Conservation (phyloP, 257 asterid genomes). For the Verbena officinalis region DNA sequence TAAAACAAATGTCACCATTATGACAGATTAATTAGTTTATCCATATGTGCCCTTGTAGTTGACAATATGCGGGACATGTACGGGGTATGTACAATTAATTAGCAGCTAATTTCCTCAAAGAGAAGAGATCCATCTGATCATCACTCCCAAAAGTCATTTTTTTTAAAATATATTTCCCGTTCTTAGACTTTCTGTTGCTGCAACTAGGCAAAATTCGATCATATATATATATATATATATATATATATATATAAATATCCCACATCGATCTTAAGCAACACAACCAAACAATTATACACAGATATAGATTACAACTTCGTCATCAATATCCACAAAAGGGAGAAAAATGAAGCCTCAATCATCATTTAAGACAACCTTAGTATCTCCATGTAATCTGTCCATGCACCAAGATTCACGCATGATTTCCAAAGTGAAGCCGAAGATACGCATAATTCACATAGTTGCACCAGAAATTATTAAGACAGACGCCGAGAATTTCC, state of each 20-base stretch:
- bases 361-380: slow-evolving; percentile 31
- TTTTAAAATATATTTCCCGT: slow-evolving; percentile 2
- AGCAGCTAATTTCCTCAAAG: slow-evolving; percentile 11
- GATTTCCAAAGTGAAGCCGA: slow-evolving; percentile 59
- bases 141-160: slow-evolving; percentile 55
- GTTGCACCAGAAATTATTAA: slow-evolving; percentile 73
- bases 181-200: slow-evolving; percentile 30
- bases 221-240: too few relatives aligned
- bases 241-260: slow-evolving; percentile 32
- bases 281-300: not conserved
- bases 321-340: slow-evolving; percentile 11
- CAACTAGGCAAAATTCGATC: slow-evolving; percentile 15
- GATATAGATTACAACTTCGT: not conserved
- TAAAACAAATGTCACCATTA: slow-evolving; percentile 12
- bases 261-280: slow-evolving; percentile 25
- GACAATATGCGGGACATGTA: slow-evolving; percentile 16
- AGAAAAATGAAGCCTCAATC: slow-evolving; percentile 45
- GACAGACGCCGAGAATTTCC: slow-evolving; percentile 63
- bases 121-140: slow-evolving; percentile 43
- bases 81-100: slow-evolving; percentile 10
- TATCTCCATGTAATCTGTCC: slow-evolving; percentile 33
- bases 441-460: slow-evolving; percentile 79
- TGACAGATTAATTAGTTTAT: too few relatives aligned
- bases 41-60: too few relatives aligned
- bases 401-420: slow-evolving; percentile 49